Conservation (phyloP, 2,329 filamentous ascomycete species). For the Trichoderma breve region DNA sequence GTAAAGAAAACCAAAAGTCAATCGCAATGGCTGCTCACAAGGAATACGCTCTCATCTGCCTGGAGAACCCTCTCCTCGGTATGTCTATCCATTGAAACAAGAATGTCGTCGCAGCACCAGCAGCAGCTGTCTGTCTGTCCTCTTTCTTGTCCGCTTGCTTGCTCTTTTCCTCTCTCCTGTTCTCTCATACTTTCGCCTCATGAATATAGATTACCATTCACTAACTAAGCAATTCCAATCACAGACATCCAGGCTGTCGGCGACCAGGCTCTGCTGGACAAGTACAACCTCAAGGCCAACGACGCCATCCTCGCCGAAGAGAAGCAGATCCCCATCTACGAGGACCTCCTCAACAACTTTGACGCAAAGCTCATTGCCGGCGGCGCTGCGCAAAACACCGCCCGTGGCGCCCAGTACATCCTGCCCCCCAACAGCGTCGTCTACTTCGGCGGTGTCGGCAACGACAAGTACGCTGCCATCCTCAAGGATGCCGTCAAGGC, state of each 20-base stretch:
- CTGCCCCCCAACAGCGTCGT: conserved; percentile 85
- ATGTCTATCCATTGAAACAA: conserved; percentile 33
- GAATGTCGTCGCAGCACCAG: not conserved
- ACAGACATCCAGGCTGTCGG: conserved; percentile 87
- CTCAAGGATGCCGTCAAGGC: conserved; percentile 82
- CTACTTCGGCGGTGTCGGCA: conserved; percentile 90
- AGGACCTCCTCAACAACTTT: conserved; percentile 89
- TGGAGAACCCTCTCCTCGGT: conserved; percentile 98
- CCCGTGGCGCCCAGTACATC: conserved; percentile 93
- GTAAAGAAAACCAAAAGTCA: not conserved
- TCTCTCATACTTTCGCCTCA: not conserved
- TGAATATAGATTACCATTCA: not conserved
- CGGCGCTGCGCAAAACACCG: conserved; percentile 95
- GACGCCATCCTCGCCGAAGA: conserved; percentile 95
- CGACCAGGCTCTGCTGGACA: conserved; percentile 78
- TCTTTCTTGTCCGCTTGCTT: not conserved
- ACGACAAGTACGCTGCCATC: conserved; percentile 92
- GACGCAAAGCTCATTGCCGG: conserved; percentile 93
- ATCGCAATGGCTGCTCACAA: conserved; percentile 66
- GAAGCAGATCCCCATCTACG: conserved; percentile 85
- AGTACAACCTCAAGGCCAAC: conserved; percentile 93
- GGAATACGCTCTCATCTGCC: conserved; percentile 84
- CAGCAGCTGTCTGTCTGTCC: not conserved
- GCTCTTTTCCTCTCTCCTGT: not conserved
- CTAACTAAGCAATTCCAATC: not conserved